Conservation (phyloP, 495 filamentous ascomycete species). For the Pseudevernia furfuracea region DNA sequence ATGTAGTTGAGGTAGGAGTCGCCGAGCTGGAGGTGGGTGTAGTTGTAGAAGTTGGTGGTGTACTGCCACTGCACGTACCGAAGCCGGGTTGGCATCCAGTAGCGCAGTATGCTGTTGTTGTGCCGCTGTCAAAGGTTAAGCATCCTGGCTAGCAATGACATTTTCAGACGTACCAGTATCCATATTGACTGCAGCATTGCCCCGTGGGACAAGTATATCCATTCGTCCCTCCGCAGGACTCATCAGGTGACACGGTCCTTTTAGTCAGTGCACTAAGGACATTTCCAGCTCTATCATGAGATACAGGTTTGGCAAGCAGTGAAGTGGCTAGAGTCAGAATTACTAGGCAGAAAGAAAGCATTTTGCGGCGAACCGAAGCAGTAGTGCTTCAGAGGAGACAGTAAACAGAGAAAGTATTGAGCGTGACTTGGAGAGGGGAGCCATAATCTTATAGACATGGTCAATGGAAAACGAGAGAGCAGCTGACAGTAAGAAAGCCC, state of each 20-base stretch:
- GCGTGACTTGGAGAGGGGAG: neutral
- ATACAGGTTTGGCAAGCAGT: neutral
- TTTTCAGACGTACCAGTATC: constrained; percentile 24
- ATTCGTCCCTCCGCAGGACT: constrained; percentile 22
- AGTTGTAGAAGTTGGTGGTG: constrained; percentile 1
- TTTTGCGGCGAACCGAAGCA: constrained; percentile 4
- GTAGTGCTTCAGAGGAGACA: neutral
- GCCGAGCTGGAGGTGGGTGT: constrained; percentile 10
- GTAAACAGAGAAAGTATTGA: neutral
- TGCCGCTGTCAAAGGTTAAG: constrained; percentile 19
- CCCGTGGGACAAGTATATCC: constrained; percentile 24
- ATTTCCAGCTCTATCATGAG: neutral
- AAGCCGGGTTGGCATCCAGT: constrained; percentile 22
- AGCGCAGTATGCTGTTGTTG: constrained; percentile 24
- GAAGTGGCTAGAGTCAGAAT: neutral
- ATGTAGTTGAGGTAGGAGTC: constrained; percentile 4
- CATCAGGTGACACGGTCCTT: constrained; percentile 23
- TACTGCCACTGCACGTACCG: constrained; percentile 24
- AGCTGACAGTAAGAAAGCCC: neutral
- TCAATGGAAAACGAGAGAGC: neutral
- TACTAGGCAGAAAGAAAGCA: neutral
- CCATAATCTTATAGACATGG: neutral
- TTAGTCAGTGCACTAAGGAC: constrained; percentile 8
- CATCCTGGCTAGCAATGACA: neutral
- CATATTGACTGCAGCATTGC: constrained; percentile 27